These are phyloP conservation scores for Cyphellophora attinorum DNA, from an alignment of 2,329 filamentous ascomycete genomes.

Conservation along the genomic window DNA sequence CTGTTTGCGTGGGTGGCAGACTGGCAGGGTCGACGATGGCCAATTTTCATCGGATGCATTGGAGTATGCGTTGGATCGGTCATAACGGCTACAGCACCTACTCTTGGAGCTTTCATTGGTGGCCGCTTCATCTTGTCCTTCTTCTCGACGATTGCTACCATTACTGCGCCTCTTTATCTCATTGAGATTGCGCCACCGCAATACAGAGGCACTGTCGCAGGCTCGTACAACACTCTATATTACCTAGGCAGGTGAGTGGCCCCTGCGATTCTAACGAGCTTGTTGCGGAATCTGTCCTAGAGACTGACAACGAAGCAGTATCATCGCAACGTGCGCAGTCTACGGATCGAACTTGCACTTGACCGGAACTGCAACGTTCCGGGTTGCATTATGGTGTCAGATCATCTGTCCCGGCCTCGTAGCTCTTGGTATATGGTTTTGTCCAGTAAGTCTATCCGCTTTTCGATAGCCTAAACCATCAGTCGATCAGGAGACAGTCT, in stretches of 20 bases:
- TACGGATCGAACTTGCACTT: constrained; percentile 8
- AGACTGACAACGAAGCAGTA: constrained; percentile 23
- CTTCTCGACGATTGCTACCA: constrained; percentile 29
- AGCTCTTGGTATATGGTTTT: constrained; percentile 39
- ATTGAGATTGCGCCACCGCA: constrained; percentile 37
- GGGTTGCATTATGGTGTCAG: constrained; percentile 48
- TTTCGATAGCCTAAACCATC: constrained; percentile 1
- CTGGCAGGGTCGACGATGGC: constrained; percentile 40
- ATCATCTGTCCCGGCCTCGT: constrained; percentile 36
- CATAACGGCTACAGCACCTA: constrained; percentile 24
- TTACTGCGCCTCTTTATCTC: constrained; percentile 44
- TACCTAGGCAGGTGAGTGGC: constrained; percentile 18
- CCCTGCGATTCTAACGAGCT: too few species aligned
- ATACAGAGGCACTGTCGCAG: constrained; percentile 29
- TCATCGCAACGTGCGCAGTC: constrained; percentile 16
- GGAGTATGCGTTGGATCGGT: constrained; percentile 27
- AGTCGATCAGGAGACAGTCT: too few species aligned
- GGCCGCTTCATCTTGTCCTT: constrained; percentile 39
- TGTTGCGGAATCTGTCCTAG: too few species aligned
- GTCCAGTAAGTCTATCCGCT: constrained; percentile 43
- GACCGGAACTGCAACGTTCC: constrained; percentile 37
- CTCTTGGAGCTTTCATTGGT: constrained; percentile 31
- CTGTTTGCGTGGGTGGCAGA: constrained; percentile 39
- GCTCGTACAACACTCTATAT: constrained; percentile 29
- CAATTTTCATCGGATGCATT: constrained; percentile 24